These are phyloP conservation scores for Colletotrichum agaves DNA, from an alignment of 2,329 filamentous ascomycete species.

Conservation along the genomic window DNA sequence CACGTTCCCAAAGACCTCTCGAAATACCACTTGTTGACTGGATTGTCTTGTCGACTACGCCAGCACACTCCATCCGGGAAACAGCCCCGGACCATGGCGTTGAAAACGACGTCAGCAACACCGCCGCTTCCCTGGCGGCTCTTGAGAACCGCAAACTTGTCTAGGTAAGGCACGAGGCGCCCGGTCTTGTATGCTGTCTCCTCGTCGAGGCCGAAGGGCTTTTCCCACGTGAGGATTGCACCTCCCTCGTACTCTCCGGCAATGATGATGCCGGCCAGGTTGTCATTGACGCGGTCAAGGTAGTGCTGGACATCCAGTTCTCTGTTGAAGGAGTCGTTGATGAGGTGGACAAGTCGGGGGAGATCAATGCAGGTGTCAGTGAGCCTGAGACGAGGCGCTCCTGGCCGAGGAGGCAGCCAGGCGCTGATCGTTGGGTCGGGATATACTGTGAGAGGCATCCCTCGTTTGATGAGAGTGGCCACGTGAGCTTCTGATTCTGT, in stretches of 20 bases:
- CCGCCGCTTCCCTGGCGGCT: conserved; percentile 89
- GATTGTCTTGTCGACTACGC: conserved; percentile 89
- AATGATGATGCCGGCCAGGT: conserved; percentile 90
- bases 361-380: conserved; percentile 87
- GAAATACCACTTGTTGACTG: conserved; percentile 99
- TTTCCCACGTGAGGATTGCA: conserved; percentile 94
- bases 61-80: conserved; percentile 92
- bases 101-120: conserved; percentile 96
- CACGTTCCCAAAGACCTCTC: conserved; percentile 86
- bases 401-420: conserved; percentile 75
- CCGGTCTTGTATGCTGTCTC: conserved; percentile 64
- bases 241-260: conserved; percentile 97
- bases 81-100: conserved; percentile 90
- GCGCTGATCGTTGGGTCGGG: conserved; percentile 73
- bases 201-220: conserved; percentile 69
- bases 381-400: conserved; percentile 71
- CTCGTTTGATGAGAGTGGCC: conserved; percentile 89
- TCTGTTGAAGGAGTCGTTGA: conserved; percentile 92
- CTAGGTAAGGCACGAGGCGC: conserved; percentile 88
- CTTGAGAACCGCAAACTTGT: conserved; percentile 96
- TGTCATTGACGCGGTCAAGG: conserved; percentile 79
- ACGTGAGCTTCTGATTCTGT: conserved; percentile 43
- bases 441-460: conserved; percentile 88
- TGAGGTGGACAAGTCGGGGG: conserved; percentile 82
- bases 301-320: conserved; percentile 88